These are phyloP conservation scores for Verticillium alfalfae DNA, from an alignment of 2,329 filamentous ascomycete species.

Conservation along the genomic window DNA sequence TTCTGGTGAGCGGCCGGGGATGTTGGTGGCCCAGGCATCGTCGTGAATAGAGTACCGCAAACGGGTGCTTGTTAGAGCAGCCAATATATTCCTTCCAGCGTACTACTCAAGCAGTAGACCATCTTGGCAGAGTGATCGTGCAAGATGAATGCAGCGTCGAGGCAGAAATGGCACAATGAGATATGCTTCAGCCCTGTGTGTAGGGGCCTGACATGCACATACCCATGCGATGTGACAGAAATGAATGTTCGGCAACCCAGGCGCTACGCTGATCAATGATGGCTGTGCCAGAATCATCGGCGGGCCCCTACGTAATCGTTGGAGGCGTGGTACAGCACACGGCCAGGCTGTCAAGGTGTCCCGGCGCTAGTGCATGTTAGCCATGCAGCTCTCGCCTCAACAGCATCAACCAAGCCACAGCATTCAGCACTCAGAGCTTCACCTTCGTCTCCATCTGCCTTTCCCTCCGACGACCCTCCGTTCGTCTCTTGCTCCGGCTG, in stretches of 20 bases:
- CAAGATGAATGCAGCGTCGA: too few relatives aligned
- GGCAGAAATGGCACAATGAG: too few relatives aligned
- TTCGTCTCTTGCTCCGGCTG: not conserved
- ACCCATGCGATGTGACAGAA: not conserved
- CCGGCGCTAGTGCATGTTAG: not conserved
- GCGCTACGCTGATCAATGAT: not conserved
- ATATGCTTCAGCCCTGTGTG: too few relatives aligned
- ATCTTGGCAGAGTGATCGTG: too few relatives aligned
- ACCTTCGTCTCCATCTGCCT: not conserved
- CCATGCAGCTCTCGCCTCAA: not conserved
- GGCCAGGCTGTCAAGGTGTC: not conserved
- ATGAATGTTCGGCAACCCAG: not conserved
- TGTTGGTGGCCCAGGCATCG: not conserved
- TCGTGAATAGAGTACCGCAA: not conserved
- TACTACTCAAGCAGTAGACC: too few relatives aligned
- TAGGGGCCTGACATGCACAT: not conserved
- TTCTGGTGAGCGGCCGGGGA: not conserved
- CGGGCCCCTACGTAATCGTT: not conserved
- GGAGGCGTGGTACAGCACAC: not conserved
- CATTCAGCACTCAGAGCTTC: not conserved
- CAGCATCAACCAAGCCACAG: not conserved
- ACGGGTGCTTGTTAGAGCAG: not conserved
- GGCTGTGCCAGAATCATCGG: not conserved
- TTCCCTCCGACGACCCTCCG: not conserved
- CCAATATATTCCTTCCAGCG: not conserved